Evolutionary conservation across 176 grass and related monocot genomes (phyloP).

Genomic region (Thalia dealbata): DNA sequence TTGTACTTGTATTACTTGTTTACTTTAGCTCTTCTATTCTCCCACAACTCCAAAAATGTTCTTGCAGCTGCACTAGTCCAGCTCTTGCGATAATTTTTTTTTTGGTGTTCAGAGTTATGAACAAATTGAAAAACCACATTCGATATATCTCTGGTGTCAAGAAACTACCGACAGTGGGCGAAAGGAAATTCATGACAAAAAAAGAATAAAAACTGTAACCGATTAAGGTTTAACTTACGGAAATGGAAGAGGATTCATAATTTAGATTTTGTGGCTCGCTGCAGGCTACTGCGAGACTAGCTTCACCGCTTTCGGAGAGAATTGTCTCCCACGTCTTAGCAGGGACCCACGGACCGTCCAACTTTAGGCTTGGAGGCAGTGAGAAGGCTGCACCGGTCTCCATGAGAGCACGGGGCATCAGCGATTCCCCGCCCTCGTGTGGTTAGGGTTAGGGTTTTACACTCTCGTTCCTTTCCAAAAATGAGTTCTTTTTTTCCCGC

Average conservation of each 20-base stretch:
- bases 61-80: not conserved
- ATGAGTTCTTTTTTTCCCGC: not conserved
- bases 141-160: not conserved
- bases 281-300: slow-evolving; percentile 6
- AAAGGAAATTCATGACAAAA: not conserved
- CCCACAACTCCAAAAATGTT: not conserved
- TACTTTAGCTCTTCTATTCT: not conserved
- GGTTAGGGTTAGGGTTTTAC: slow-evolving; percentile 1
- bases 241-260: slow-evolving; percentile 49
- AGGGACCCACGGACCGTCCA: slow-evolving; percentile 44
- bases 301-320: slow-evolving; percentile 25
- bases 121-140: not conserved
- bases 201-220: not conserved
- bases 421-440: not conserved
- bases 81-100: not conserved
- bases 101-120: not conserved
- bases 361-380: slow-evolving; percentile 47
- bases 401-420: slow-evolving; percentile 24
- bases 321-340: slow-evolving; percentile 58
- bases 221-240: slow-evolving; percentile 33
- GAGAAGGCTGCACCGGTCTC: slow-evolving; percentile 62
- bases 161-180: not conserved
- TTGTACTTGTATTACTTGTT: not conserved
- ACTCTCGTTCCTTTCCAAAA: not conserved
- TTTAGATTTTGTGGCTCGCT: slow-evolving; percentile 29